These are phyloP conservation scores for Pulveroboletus sp. DNA, from an alignment of 768 basidiomycete species.

Conservation along the genomic window DNA sequence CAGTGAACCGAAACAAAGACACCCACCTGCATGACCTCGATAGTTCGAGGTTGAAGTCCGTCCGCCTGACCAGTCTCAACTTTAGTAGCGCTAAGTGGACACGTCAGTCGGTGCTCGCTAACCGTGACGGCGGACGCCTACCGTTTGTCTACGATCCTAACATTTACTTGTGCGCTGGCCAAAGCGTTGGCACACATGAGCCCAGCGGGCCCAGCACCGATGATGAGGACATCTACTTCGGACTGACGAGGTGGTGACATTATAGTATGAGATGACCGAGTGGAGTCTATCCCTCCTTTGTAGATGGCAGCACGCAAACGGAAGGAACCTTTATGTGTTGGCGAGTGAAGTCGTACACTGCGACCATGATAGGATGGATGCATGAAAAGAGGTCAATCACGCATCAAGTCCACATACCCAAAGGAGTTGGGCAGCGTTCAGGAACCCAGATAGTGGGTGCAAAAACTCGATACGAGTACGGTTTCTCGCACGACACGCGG, in stretches of 20 bases:
- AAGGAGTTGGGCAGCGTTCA: neutral
- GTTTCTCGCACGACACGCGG: conserved; percentile 4
- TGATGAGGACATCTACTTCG: conserved; percentile 37
- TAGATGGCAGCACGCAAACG: neutral
- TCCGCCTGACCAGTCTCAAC: conserved; percentile 27
- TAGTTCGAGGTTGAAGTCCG: conserved; percentile 24
- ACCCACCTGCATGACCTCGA: conserved; percentile 44
- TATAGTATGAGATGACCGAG: neutral
- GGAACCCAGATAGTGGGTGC: neutral
- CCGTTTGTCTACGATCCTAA: conserved; percentile 40
- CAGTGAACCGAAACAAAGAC: neutral
- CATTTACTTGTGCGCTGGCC: conserved; percentile 32
- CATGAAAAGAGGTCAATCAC: neutral
- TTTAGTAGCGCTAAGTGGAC: conserved; percentile 6
- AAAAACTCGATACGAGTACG: neutral
- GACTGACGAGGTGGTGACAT: conserved; percentile 21
- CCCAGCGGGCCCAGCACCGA: conserved; percentile 41
- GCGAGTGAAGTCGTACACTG: neutral
- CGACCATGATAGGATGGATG: neutral
- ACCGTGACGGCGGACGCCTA: conserved; percentile 8
- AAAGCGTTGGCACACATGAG: conserved; percentile 41
- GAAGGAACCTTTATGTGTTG: conserved; percentile 1
- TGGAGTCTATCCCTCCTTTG: neutral
- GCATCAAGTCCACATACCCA: neutral
- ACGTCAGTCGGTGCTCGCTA: neutral